These are phyloP conservation scores for Paraphoma sp. DNA, from an alignment of 2,329 filamentous ascomycete genomes.

Conservation along the genomic window DNA sequence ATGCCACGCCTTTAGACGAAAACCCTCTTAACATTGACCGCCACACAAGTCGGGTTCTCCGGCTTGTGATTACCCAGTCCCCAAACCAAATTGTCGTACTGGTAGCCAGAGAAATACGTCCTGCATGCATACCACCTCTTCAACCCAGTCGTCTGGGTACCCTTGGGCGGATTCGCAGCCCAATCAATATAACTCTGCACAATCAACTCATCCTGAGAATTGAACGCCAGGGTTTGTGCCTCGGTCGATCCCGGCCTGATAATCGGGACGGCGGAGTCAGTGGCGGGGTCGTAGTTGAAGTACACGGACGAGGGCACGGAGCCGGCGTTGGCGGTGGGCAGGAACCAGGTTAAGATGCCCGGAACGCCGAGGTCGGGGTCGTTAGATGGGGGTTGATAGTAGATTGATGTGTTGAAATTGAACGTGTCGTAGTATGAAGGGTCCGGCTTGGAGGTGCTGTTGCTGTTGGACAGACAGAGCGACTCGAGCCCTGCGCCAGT, in stretches of 20 bases:
- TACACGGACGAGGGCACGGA: conserved; percentile 44
- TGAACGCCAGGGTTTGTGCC: conserved; percentile 49
- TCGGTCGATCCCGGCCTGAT: conserved; percentile 41
- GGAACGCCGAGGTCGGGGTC: conserved; percentile 19
- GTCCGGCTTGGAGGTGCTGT: conserved; percentile 23
- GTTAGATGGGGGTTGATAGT: conserved; percentile 15
- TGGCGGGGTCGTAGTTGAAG: conserved; percentile 46
- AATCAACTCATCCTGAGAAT: conserved; percentile 46
- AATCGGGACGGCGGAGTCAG: conserved; percentile 53
- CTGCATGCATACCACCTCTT: conserved; percentile 56
- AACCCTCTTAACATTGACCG: conserved; percentile 50
- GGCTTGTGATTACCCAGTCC: conserved; percentile 48
- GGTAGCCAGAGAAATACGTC: conserved; percentile 51
- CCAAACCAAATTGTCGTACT: conserved; percentile 54
- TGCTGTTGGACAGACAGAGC: conserved; percentile 48
- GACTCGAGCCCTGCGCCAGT: conserved; percentile 57
- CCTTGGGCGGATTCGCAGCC: conserved; percentile 40
- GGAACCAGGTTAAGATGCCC: conserved; percentile 52
- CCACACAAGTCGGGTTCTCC: conserved; percentile 55
- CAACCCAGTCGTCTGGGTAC: conserved; percentile 30
- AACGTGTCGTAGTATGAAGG: conserved; percentile 18
- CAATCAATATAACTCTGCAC: conserved; percentile 52
- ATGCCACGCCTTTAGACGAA: conserved; percentile 14
- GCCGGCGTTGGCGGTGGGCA: conserved; percentile 40
- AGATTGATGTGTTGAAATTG: conserved; percentile 44